Evolutionary conservation across 139 green algal species (phyloP), one percentile per base, ranked within the genome.

Genomic region (Mesotaenium endlicherianum): DNA sequence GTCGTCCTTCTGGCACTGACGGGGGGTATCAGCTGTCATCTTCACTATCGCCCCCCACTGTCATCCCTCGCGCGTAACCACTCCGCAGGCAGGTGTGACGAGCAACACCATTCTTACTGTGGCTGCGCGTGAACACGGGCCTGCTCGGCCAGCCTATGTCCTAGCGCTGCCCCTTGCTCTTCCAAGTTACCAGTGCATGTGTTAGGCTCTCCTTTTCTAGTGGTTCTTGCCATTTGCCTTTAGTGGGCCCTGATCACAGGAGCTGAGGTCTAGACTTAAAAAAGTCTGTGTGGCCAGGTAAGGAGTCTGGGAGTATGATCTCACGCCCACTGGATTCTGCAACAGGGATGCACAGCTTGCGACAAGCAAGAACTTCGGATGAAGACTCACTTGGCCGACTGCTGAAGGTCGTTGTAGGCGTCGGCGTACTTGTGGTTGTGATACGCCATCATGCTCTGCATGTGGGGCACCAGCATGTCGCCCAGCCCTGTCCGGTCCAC

Each of bases 341-440:
- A 5, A 40, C 14, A 59, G 42, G 14, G 30, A 40, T 36, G 41
- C 42, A 53, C n/a, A 31, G 14, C 4, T 2, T 31, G 17, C 5
- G 34, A 58, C 8, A 75, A 70, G 16, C 0, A 3, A 36, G 26
- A n/a, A 17, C 45, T 26, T 30, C 11, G 0, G 38, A 11, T 17
- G 41, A 41, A 68, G 71, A 20, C 41, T 80, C 43, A 80, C 71
- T 80, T 80, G 3, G 71, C 38, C 38, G 71, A 11, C 34, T 80
- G 50, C 8, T 68, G 71, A 40, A 80, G n/a, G 20, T 80, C 71
- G 38, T 34, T 26, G 11, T 59, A 80, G 5, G 71, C 71, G 38
- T 80, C 71, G 16, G 71, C 43, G 55, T 40, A 80, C 20, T 58
- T 36, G 38, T 80, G 71, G 38, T 55, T 36, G n/a, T 80, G 55